Percentiles rank a stretch among this genome's conserved stretches.
Evolutionary conservation across 495 filamentous ascomycete genomes (phyloP).

Genomic region (Xylaria scruposa): DNA sequence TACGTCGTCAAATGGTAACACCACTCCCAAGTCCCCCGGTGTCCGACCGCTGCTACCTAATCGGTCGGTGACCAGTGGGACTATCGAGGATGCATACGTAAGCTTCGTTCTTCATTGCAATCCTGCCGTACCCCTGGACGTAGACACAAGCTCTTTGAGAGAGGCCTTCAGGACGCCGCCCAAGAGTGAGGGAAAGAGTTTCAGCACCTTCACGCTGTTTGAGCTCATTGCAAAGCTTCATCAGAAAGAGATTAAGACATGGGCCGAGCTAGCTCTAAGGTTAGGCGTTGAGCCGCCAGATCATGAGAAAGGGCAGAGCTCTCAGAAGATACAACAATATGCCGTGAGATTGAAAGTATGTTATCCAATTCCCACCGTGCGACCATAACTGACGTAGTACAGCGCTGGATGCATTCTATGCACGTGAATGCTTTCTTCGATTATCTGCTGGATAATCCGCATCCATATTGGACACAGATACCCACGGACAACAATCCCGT

Average conservation of each 20-base stretch:
- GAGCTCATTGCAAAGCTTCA: conserved; percentile 85
- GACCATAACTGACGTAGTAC: conserved; percentile 29
- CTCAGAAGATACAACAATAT: conserved; percentile 98
- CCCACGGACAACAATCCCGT: conserved; percentile 69
- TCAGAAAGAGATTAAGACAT: conserved; percentile 91
- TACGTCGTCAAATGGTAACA: conserved; percentile 37
- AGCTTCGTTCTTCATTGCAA: conserved; percentile 93
- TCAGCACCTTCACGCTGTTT: conserved; percentile 82
- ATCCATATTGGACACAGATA: conserved; percentile 84
- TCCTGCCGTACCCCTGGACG: conserved; percentile 72
- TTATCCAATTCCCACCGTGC: conserved; percentile 18
- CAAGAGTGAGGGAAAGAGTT: conserved; percentile 90
- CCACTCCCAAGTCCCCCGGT: conserved; percentile 36
- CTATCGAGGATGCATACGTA: conserved; percentile 87
- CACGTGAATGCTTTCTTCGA: conserved; percentile 98
- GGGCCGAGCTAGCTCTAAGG: conserved; percentile 88
- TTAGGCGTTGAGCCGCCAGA: conserved; percentile 90
- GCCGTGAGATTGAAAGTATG: conserved; percentile 89
- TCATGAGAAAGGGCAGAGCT: conserved; percentile 84
- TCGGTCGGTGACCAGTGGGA: conserved; percentile 70
- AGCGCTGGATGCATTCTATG: conserved; percentile 99
- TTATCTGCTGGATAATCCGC: conserved; percentile 79
- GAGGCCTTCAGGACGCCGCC: conserved; percentile 85
- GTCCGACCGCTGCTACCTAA: conserved; percentile 64
- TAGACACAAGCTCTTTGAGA: conserved; percentile 74